Evolutionary conservation across 2,329 filamentous ascomycete species (phyloP), one percentile per base, ranked within the genome.

Genomic region (Fusarium sp.): DNA sequence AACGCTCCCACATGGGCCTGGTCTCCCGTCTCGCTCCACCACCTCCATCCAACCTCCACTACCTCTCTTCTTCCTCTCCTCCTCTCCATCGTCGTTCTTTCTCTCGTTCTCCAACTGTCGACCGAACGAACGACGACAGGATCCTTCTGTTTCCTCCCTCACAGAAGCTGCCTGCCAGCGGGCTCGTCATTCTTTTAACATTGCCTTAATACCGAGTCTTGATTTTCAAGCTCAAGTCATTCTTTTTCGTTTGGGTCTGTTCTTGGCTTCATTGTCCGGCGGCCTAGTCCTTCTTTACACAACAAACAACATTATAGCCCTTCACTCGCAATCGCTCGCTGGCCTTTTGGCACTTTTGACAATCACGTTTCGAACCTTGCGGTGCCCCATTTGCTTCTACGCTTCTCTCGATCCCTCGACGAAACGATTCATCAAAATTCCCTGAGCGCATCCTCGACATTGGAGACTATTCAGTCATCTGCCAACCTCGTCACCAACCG

Each of bases 121-220:
- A 82, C 78, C 79, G 80, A 76, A 74, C 62, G 71, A 73, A 68
- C 65, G 65, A 73, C 71, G 68, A 67, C 71, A 69, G 67, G 44
- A 65, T 56, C 64, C 42, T 55, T 64, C 68, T 66, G 69, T 66
- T 61, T 27, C 36, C 59, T 60, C 62, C 63, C 36, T 54, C 60
- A 58, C 64, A 79, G 65, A 69, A 71, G 67, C 64, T 72, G 83
- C 83, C 84, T 85, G 84, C 83, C 82, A 84, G 83, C 84, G 79
- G 86, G 85, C 84, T 80, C 81, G 83, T 81, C 87, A 83, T 56
- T 76, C 74, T 75, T 72, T 77, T 53, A 75, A 61, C 55, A 46
- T 62, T 58, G 64, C 67, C 65, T 72, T 74, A 69, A 74, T 73
- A 58, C 62, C 62, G 70, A 65, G 71, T 65, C 67, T 62, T 67